A percentile compares a stretch with the other conserved stretches of the same genome.
phyloP scores from a whole-genome alignment of 306 rosid genomes.

The Vicia faba region DNA sequence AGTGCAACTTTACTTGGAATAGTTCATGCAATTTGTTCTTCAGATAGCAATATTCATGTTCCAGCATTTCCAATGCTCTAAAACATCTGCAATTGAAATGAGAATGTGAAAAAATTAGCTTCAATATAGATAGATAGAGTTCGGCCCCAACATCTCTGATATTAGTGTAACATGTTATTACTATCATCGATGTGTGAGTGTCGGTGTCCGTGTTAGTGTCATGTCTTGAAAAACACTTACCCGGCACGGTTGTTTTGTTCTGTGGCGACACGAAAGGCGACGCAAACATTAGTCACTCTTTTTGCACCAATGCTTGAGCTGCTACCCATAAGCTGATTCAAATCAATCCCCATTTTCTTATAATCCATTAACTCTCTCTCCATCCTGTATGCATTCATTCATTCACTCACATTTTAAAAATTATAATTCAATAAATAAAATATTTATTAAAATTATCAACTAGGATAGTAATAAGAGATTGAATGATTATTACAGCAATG shows the following conservation, averaged over 20 bases:
- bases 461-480: no score
- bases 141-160: no score
- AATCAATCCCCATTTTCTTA: slow-evolving; percentile 82
- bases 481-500: slow-evolving; percentile 50
- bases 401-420: no score
- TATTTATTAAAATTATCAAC: no score
- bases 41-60: slow-evolving; percentile 91
- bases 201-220: no score
- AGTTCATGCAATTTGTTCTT: slow-evolving; percentile 89
- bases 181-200: no score
- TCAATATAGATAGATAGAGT: no score
- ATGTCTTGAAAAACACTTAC: slow-evolving; percentile 35
- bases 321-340: slow-evolving; percentile 94
- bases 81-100: slow-evolving; percentile 53
- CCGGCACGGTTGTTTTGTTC: slow-evolving; percentile 81
- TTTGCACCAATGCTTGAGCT: slow-evolving; percentile 98
- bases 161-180: no score
- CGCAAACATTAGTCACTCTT: slow-evolving; percentile 79
- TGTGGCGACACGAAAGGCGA: slow-evolving; percentile 88
- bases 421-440: no score
- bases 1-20: slow-evolving; percentile 64
- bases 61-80: slow-evolving; percentile 87
- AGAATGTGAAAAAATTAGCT: no score
- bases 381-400: slow-evolving; percentile 44
- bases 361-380: slow-evolving; percentile 72